These are phyloP conservation scores for Zymoseptoria crescenta DNA, from an alignment of 2,329 filamentous ascomycete genomes.

Conservation along the genomic window DNA sequence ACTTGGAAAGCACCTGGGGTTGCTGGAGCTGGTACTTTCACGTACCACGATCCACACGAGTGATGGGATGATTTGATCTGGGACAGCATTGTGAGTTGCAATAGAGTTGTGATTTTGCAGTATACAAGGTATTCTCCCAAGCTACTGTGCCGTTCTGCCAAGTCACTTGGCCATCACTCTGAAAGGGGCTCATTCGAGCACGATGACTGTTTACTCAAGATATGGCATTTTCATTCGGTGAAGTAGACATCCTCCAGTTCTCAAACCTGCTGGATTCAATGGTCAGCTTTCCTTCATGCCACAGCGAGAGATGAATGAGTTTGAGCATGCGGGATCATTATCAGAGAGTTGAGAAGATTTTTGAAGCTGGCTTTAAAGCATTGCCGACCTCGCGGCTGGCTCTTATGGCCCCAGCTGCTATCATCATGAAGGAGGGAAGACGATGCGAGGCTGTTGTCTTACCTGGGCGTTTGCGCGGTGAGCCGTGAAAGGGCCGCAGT, in stretches of 20 bases:
- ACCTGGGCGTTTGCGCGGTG: background rate
- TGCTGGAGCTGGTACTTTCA: constrained; percentile 41
- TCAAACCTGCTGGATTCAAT: background rate
- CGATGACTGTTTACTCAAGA: background rate
- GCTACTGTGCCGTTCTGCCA: too few relatives aligned
- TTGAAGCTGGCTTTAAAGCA: constrained; percentile 27
- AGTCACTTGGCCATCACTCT: too few relatives aligned
- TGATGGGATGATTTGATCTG: background rate
- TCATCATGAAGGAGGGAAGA: constrained; percentile 14
- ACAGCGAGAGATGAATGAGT: background rate
- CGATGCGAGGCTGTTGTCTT: background rate
- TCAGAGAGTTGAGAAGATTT: constrained; percentile 23
- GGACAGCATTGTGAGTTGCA: background rate
- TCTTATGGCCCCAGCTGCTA: constrained; percentile 29
- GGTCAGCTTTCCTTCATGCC: background rate
- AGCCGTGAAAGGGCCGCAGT: background rate
- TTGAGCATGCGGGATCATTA: background rate
- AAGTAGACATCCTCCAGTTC: background rate
- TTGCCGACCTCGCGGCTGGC: constrained; percentile 23
- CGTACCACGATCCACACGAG: constrained; percentile 48
- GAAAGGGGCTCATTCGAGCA: background rate
- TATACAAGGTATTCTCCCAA: background rate
- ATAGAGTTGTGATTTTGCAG: background rate
- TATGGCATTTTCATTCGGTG: background rate
- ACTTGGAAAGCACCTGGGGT: constrained; percentile 51